Percentiles rank a stretch among this genome's conserved stretches.
Conservation (phyloP, 108 stramenopile species). For the Cylindrotheca closterium region DNA sequence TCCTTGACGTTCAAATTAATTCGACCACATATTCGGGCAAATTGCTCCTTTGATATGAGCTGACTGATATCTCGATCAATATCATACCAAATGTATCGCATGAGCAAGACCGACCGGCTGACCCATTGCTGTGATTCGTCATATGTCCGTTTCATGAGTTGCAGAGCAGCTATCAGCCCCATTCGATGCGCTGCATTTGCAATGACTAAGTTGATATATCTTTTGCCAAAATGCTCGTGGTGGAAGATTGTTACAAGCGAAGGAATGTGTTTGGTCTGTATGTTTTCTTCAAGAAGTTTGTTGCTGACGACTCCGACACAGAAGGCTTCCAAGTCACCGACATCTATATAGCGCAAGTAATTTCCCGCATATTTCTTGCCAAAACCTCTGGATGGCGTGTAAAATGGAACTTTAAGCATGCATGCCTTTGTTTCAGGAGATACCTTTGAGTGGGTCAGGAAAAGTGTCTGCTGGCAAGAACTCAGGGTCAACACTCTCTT, state of each 20-base stretch:
- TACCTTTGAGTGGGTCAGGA: slow-evolving; percentile 53
- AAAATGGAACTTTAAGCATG: slow-evolving; percentile 8
- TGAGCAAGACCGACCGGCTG: slow-evolving; percentile 40
- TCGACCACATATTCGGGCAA: slow-evolving; percentile 46
- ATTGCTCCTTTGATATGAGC: slow-evolving; percentile 43
- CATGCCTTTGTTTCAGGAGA: slow-evolving; percentile 6
- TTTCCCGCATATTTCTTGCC: slow-evolving; percentile 10
- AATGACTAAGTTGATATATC: slow-evolving; percentile 46
- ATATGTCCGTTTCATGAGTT: slow-evolving; percentile 42
- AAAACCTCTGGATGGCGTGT: slow-evolving; percentile 20
- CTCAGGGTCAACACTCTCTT: slow-evolving; percentile 60
- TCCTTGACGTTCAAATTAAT: slow-evolving; percentile 62
- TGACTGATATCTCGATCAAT: slow-evolving; percentile 59
- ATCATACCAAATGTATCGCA: slow-evolving; percentile 82
- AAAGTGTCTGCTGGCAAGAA: slow-evolving; percentile 60
- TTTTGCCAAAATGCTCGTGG: slow-evolving; percentile 24
- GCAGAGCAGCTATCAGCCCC: slow-evolving; percentile 38
- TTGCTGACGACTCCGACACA: slow-evolving; percentile 59
- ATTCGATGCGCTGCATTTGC: slow-evolving; percentile 35
- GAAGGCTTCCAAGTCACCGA: slow-evolving; percentile 59
- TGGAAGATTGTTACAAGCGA: slow-evolving; percentile 60
- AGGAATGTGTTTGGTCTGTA: slow-evolving; percentile 1
- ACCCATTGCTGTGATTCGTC: slow-evolving; percentile 28
- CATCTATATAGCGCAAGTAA: slow-evolving; percentile 62
- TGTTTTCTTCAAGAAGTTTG: slow-evolving; percentile 46